Conservation (phyloP, 495 filamentous ascomycete species). For the Niebla homalea region DNA sequence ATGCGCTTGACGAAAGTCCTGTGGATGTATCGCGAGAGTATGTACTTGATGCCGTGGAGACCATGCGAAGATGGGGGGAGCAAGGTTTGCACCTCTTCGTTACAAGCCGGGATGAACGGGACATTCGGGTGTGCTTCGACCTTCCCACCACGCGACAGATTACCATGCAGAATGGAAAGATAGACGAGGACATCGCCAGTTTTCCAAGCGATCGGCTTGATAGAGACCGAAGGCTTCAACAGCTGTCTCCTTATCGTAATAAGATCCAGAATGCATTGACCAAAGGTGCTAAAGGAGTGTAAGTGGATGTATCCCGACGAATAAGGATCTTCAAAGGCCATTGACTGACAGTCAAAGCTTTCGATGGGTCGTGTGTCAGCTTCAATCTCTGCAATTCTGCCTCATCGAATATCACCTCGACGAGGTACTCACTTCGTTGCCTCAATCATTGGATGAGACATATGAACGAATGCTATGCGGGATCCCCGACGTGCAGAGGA, state of each 20-base stretch:
- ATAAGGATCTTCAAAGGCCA: not conserved
- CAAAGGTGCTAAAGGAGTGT: conserved; percentile 24
- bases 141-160: conserved; percentile 11
- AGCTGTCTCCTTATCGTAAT: conserved; percentile 16
- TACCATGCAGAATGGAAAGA: conserved; percentile 16
- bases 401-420: conserved; percentile 20
- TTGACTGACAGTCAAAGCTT: conserved; percentile 21
- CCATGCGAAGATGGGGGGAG: conserved; percentile 18
- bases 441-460: conserved; percentile 23
- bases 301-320: conserved; percentile 3
- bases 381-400: conserved; percentile 17
- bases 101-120: conserved; percentile 25
- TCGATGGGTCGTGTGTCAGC: conserved; percentile 28
- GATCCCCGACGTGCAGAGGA: conserved; percentile 15
- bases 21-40: conserved; percentile 11
- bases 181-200: conserved; percentile 21
- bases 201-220: conserved; percentile 22
- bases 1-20: conserved; percentile 18
- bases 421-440: conserved; percentile 20
- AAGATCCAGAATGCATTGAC: conserved; percentile 19
- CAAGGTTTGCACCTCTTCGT: conserved; percentile 24
- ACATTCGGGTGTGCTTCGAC: conserved; percentile 23
- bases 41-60: conserved; percentile 16
- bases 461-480: conserved; percentile 24
- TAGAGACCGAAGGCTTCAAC: conserved; percentile 18